phyloP scores from a whole-genome alignment of 2,329 filamentous ascomycete genomes.

The Aspergillus phoenicis region DNA sequence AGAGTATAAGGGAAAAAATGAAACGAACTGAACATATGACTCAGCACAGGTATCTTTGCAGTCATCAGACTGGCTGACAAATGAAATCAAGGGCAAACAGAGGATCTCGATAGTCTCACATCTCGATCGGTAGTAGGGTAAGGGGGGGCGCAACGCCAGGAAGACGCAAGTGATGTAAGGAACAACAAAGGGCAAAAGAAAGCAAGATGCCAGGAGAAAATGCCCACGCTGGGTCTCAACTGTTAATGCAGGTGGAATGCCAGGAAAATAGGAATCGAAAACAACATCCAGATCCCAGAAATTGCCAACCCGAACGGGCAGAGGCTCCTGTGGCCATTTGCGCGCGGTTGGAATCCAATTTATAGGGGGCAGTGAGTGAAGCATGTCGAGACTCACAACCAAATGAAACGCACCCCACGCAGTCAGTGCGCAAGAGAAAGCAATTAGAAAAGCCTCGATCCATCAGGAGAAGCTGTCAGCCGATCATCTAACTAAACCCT shows the following conservation, averaged over 20 bases:
- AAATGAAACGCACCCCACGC: conserved; percentile 29
- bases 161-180: conserved; percentile 11
- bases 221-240: conserved; percentile 12
- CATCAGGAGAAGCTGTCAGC: conserved; percentile 11
- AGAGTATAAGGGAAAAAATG: conserved; percentile 9
- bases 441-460: conserved; percentile 11
- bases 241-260: conserved; percentile 14
- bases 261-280: conserved; percentile 10
- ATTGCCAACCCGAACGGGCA: conserved; percentile 7
- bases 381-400: conserved; percentile 21
- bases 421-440: conserved; percentile 16
- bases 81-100: conserved; percentile 21
- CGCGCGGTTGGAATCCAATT: conserved; percentile 20
- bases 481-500: conserved; percentile 22
- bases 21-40: conserved; percentile 25
- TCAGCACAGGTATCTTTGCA: conserved; percentile 39
- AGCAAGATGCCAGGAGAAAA: conserved; percentile 12
- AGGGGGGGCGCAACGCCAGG: conserved; percentile 13
- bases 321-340: conserved; percentile 7
- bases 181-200: conserved; percentile 8
- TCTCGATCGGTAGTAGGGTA: conserved; percentile 16
- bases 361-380: conserved; percentile 4
- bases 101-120: conserved; percentile 20
- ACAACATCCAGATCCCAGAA: conserved; percentile 18
- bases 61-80: conserved; percentile 30